phyloP scores from a whole-genome alignment of 1,139 yeast species.

The Candida sp. region DNA sequence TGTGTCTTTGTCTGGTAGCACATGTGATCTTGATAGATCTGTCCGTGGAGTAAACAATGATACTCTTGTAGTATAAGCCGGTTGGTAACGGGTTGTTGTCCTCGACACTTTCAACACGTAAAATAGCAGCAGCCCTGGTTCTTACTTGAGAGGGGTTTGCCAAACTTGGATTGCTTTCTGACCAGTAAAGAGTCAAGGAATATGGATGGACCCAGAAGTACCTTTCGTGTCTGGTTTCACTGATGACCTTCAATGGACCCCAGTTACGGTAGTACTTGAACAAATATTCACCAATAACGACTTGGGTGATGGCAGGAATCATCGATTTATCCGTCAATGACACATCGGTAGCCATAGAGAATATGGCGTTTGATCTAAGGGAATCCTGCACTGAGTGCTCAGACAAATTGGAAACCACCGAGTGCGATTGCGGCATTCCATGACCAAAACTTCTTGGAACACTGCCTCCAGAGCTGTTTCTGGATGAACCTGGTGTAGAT shows the following conservation, averaged over 20 bases:
- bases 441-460: neutral
- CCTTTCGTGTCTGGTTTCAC: slow-evolving; percentile 86
- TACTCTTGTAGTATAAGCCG: slow-evolving; percentile 86
- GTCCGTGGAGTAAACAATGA: slow-evolving; percentile 73
- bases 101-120: slow-evolving; percentile 77
- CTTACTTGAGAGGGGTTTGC: slow-evolving; percentile 67
- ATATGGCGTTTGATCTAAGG: slow-evolving; percentile 33
- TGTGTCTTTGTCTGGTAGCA: slow-evolving; percentile 86
- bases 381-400: slow-evolving; percentile 35
- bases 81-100: slow-evolving; percentile 92
- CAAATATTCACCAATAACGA: slow-evolving; percentile 91
- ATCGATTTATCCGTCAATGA: slow-evolving; percentile 74
- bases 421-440: slow-evolving; percentile 22
- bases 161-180: slow-evolving; percentile 77
- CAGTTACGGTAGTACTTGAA: slow-evolving; percentile 84
- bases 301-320: slow-evolving; percentile 78
- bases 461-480: slow-evolving; percentile 3
- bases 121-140: slow-evolving; percentile 83
- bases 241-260: slow-evolving; percentile 74
- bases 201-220: slow-evolving; percentile 98
- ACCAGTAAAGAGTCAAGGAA: slow-evolving; percentile 91
- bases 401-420: slow-evolving; percentile 38
- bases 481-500: slow-evolving; percentile 3
- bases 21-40: slow-evolving; percentile 82
- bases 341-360: slow-evolving; percentile 71